Conservation (phyloP, 352 stramenopile genomes). For the Pythium oligandrum region DNA sequence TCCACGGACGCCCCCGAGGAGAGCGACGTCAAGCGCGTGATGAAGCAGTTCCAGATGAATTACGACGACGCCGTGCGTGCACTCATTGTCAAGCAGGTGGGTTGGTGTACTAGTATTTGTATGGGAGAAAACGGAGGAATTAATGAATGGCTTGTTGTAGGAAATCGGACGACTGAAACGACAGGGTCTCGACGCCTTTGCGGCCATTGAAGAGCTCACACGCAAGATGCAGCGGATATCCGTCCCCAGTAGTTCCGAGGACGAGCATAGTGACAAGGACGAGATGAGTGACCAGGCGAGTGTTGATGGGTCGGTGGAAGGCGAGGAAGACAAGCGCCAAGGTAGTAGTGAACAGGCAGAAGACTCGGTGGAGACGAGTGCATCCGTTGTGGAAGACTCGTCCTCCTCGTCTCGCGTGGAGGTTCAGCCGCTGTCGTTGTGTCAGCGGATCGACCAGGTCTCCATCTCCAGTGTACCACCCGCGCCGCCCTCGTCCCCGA, state of each 20-base stretch:
- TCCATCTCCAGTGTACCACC: conserved; percentile 44
- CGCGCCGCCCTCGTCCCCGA: background rate
- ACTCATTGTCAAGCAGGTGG: conserved; percentile 79
- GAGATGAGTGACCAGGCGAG: background rate
- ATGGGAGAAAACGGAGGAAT: background rate
- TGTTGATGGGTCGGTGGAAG: no score
- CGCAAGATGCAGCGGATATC: conserved; percentile 69
- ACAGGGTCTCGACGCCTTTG: conserved; percentile 74
- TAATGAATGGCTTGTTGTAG: conserved; percentile 11
- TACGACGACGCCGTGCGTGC: conserved; percentile 79
- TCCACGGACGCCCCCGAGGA: conserved; percentile 54
- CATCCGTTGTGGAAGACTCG: no score
- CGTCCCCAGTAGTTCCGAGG: background rate
- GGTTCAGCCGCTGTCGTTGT: conserved; percentile 35
- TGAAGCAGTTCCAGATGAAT: conserved; percentile 86
- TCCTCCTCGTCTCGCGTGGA: no score
- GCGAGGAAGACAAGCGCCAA: no score
- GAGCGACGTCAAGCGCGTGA: conserved; percentile 63
- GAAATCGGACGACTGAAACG: conserved; percentile 74
- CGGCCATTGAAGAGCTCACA: conserved; percentile 81
- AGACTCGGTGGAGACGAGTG: no score
- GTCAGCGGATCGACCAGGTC: conserved; percentile 71
- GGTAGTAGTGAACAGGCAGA: no score
- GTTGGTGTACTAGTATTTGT: background rate
- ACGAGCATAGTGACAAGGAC: conserved; percentile 10